Evolutionary conservation across 2,329 filamentous ascomycete species (phyloP).

Genomic region (Delphinella strobiligena): DNA sequence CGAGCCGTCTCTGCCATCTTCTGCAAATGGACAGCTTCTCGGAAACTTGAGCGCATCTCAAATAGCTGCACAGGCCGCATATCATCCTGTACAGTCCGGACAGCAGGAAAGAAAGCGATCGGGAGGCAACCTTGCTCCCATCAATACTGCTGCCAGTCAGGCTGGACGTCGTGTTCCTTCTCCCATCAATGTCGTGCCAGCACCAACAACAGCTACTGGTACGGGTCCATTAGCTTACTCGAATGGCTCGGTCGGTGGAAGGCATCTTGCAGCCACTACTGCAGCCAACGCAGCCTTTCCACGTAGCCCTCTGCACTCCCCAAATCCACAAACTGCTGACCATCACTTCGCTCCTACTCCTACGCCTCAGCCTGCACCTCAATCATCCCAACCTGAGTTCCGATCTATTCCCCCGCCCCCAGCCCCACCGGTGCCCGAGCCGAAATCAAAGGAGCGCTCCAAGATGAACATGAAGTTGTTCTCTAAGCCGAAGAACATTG

Average conservation of each 20-base stretch:
- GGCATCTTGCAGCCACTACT: slow-evolving; percentile 54
- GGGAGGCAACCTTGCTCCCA: slow-evolving; percentile 55
- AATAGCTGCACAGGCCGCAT: slow-evolving; percentile 68
- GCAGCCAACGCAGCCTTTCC: slow-evolving; percentile 66
- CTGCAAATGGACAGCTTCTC: slow-evolving; percentile 32
- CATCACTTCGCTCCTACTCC: slow-evolving; percentile 21
- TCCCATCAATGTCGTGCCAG: slow-evolving; percentile 4
- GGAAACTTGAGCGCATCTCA: slow-evolving; percentile 53
- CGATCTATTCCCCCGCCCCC: no score
- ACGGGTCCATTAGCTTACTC: slow-evolving; percentile 31
- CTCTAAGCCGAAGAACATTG: slow-evolving; percentile 64
- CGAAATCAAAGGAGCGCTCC: slow-evolving; percentile 56
- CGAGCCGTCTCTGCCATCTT: slow-evolving; percentile 53
- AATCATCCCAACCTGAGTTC: no score
- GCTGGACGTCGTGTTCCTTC: slow-evolving; percentile 6
- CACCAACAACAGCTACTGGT: neutral
- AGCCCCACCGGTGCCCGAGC: slow-evolving; percentile 27
- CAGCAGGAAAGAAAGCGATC: slow-evolving; percentile 50
- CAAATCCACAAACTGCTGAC: slow-evolving; percentile 12
- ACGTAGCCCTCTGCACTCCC: slow-evolving; percentile 41
- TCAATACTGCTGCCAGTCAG: slow-evolving; percentile 18
- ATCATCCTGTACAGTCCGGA: slow-evolving; percentile 35
- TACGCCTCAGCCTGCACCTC: no score
- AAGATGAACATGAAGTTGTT: slow-evolving; percentile 81
- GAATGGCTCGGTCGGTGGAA: slow-evolving; percentile 49